phyloP scores from a whole-genome alignment of 1,139 yeast genomes.

The Suhomyces bolitotheri region DNA sequence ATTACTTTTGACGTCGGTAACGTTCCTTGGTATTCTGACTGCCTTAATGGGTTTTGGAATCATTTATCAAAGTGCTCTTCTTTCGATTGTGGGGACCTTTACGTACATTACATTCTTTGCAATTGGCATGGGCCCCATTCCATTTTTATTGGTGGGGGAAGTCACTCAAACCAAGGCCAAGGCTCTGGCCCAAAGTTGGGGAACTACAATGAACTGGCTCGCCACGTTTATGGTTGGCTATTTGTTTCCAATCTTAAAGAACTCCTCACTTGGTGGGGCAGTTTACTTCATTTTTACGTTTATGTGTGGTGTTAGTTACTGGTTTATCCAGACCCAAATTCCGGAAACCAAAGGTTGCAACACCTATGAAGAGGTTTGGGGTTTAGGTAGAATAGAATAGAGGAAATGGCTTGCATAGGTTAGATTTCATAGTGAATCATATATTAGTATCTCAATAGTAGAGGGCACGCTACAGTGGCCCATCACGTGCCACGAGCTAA shows the following conservation, averaged over 20 bases:
- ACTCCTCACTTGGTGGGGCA: slow-evolving; percentile 64
- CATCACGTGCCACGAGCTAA: slow-evolving; percentile 1
- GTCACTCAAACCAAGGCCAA: slow-evolving; percentile 78
- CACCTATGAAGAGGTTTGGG: slow-evolving; percentile 65
- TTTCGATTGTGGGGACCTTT: slow-evolving; percentile 68
- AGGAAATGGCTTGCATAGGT: background rate
- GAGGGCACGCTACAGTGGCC: no score
- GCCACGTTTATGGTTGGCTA: slow-evolving; percentile 84
- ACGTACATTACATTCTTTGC: slow-evolving; percentile 83
- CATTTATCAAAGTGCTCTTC: slow-evolving; percentile 42
- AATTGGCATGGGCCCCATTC: slow-evolving; percentile 91
- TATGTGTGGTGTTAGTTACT: slow-evolving; percentile 50
- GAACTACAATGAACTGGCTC: slow-evolving; percentile 87
- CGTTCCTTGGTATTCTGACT: slow-evolving; percentile 69
- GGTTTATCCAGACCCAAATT: slow-evolving; percentile 48
- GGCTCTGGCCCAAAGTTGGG: slow-evolving; percentile 90
- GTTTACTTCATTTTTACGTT: slow-evolving; percentile 74
- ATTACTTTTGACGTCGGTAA: slow-evolving; percentile 61
- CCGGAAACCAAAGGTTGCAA: slow-evolving; percentile 81
- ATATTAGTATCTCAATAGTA: no score
- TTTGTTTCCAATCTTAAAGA: slow-evolving; percentile 72
- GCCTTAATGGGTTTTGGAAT: slow-evolving; percentile 69
- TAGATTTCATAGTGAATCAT: no score
- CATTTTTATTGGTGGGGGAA: slow-evolving; percentile 86
- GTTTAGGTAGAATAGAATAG: slow-evolving; percentile 11